Evolutionary conservation across 768 basidiomycete genomes (phyloP).

Genomic region (Tulasnella sp.): DNA sequence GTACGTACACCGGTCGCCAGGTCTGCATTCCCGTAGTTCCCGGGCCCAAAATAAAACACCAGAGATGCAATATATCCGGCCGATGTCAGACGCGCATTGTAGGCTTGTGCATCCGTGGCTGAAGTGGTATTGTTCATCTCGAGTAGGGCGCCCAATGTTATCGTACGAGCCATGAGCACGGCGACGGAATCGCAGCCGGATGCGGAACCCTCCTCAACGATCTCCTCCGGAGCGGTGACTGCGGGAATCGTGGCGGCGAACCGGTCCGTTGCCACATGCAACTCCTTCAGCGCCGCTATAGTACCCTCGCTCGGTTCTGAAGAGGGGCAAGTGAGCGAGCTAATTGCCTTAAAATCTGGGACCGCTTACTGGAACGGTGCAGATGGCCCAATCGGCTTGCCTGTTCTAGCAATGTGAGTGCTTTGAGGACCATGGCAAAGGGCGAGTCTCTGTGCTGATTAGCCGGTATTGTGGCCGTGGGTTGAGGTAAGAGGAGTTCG

Average conservation of each 20-base stretch:
- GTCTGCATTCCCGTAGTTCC: not conserved
- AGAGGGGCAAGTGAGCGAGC: too few relatives aligned
- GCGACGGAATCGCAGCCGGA: not conserved
- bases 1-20: not conserved
- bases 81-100: conserved; percentile 11
- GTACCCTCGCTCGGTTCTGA: not conserved
- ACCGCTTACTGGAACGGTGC: not conserved
- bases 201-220: not conserved
- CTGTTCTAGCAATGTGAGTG: conserved; percentile 8
- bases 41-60: conserved; percentile 4
- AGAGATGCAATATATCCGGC: conserved; percentile 9
- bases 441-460: not conserved
- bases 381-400: conserved; percentile 5
- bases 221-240: not conserved
- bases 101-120: not conserved
- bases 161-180: not conserved
- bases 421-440: not conserved
- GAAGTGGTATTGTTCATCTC: conserved; percentile 12
- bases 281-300: not conserved
- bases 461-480: not conserved
- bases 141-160: not conserved
- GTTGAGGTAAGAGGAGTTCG: not conserved
- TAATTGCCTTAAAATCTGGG: not conserved
- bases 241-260: conserved; percentile 3
- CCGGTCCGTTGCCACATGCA: not conserved